Evolutionary conservation across 345 rosid species (phyloP), one percentile per base, ranked within the genome.

Genomic region (Aquilaria sinensis): DNA sequence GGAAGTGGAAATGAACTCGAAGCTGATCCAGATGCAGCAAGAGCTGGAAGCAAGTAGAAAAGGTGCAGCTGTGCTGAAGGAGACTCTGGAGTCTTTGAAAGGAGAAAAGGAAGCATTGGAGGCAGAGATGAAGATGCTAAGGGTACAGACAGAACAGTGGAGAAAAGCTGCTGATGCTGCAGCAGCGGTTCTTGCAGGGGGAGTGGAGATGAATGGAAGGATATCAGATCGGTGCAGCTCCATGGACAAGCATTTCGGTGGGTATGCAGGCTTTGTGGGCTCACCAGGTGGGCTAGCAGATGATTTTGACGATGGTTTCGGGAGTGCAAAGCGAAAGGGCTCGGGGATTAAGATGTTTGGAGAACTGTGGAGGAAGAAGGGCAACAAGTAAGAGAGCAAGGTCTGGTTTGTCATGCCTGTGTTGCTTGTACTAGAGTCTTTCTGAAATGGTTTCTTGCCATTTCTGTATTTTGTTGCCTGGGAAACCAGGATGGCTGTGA

Each of bases 81-180:
- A 71, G 67, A 80, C 81, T 70, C 78, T 87, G 30, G 79, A 83
- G 72, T 67, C 76, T 50, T 66, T 63, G 29, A 88, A 76, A 77
- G 85, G 77, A 56, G 90, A 71, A 9, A 89, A 87, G 54, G 76
- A 75, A 30, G 81, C 71, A 23, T 51, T 89, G 67, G 96, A 93
- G 70, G 71, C 74, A 0, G 98, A 90, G 81, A 90, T 90, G 91
- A 87, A 78, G 81, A 87, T 74, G 77, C 78, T 93, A 59, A 81
- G 81, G 63, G 86, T 86, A 51, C 98, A 93, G 75, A 90, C 97
- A 29, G 97, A 87, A 77, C 97, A 93, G 66, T 93, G 98, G 98
- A 79, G 81, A 71, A 93, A 93, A 72, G 97, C 96, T 0, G 98
- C 98, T 0, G 97, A 90, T 74, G 98, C 97, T 0, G 98, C 97